Evolutionary conservation across 2,329 filamentous ascomycete genomes (phyloP), one percentile per base, ranked within the genome.

Genomic region (Penicillium freii): DNA sequence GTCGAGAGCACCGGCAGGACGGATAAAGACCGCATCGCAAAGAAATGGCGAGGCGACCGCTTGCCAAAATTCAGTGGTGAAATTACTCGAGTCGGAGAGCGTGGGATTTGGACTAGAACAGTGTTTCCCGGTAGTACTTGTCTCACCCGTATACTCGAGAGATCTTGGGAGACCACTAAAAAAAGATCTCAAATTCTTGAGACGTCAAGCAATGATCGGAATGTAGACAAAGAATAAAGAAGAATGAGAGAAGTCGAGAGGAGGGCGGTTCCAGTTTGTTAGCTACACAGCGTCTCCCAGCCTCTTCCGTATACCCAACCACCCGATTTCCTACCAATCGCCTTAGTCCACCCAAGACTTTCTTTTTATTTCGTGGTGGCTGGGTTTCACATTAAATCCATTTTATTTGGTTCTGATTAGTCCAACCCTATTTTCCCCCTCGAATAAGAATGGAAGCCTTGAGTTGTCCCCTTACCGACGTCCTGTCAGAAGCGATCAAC

Each of bases 221-320:
- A 68, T 66, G 58, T 43, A 54, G 39, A 62, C n/a, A 54, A 29
- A 55, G 29, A 55, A 50, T 15, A 46, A 44, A 54, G 29, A 57
- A 56, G 57, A 50, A 57, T 54, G 54, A 54, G 51, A 59, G 51
- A 57, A 58, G 36, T 60, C 45, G 42, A 60, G 39, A 38, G 51
- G 55, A 51, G 31, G 61, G 53, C 56, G 57, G 56, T 59, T 47
- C 61, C 56, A 59, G 45, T 58, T 45, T 45, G 49, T 51, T 51
- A 50, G 55, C 58, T 48, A 40, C 48, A 44, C 48, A 46, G 27
- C 33, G 38, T 48, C 51, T 67, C 71, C 70, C 71, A 73, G 70
- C 71, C 71, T 68, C 69, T 67, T 34, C 53, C 45, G 50, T 62
- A 65, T 63, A 69, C 69, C 71, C 70, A 72, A 71, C 71, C 69